A percentile compares a stretch with the other conserved stretches of the same genome.
phyloP scores from a whole-genome alignment of 2,329 filamentous ascomycete species.

The Arthroderma sp. region DNA sequence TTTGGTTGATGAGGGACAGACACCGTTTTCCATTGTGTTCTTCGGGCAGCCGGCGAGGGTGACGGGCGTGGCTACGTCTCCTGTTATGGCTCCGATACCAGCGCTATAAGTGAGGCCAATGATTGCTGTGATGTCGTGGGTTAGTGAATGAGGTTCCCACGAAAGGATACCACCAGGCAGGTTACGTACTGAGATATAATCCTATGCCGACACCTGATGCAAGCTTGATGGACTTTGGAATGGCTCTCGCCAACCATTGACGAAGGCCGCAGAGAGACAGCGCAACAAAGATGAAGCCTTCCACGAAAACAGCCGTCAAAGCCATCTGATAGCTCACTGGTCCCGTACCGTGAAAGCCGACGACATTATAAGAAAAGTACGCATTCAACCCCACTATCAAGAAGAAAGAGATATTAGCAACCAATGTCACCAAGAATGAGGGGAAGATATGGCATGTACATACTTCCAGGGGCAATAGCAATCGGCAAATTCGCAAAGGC shows the following conservation, averaged over 20 bases:
- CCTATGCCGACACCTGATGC: conserved; percentile 78
- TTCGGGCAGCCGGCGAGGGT: conserved; percentile 63
- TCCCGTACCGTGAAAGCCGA: conserved; percentile 63
- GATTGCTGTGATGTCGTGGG: conserved; percentile 27
- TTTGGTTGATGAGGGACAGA: conserved; percentile 53
- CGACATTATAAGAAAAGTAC: conserved; percentile 72
- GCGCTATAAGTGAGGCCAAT: conserved; percentile 61
- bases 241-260: conserved; percentile 75
- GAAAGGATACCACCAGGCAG: background rate
- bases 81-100: conserved; percentile 67
- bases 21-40: conserved; percentile 30
- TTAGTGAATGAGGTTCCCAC: background rate
- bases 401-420: conserved; percentile 1
- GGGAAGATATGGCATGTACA: background rate
- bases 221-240: conserved; percentile 73
- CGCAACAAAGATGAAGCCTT: conserved; percentile 72
- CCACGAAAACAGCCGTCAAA: conserved; percentile 75
- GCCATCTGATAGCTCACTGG: conserved; percentile 62
- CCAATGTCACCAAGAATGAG: background rate
- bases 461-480: conserved; percentile 54
- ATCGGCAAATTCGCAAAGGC: conserved; percentile 69
- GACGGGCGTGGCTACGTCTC: conserved; percentile 53
- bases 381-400: conserved; percentile 64
- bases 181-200: conserved; percentile 46
- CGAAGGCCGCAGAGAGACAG: conserved; percentile 69